Conservation (phyloP, 2,329 filamentous ascomycete species). For the Xylariaceae sp. region DNA sequence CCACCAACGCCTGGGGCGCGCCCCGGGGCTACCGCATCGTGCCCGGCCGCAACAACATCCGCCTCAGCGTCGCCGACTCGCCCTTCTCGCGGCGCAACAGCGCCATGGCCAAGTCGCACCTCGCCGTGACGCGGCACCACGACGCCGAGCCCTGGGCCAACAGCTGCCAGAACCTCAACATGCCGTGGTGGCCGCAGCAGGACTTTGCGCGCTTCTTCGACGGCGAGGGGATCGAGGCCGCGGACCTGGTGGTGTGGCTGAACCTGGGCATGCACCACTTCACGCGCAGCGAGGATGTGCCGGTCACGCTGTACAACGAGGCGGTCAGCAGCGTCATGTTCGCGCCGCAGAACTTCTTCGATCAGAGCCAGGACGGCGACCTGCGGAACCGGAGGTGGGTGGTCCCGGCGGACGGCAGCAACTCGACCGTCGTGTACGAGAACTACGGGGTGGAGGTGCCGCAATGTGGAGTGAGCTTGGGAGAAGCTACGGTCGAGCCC, state of each 20-base stretch:
- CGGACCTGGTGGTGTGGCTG: conserved; percentile 43
- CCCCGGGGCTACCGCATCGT: conserved; percentile 39
- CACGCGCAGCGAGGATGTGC: conserved; percentile 35
- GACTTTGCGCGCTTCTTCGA: conserved; percentile 41
- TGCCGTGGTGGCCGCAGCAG: conserved; percentile 32
- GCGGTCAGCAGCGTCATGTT: conserved; percentile 36
- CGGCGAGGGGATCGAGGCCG: conserved; percentile 36
- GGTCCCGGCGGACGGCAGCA: conserved; percentile 11
- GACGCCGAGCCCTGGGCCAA: conserved; percentile 39
- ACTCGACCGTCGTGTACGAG: background rate
- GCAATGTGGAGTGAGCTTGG: background rate
- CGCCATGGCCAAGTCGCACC: conserved; percentile 32
- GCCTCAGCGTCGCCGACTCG: conserved; percentile 31
- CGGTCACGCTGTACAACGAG: conserved; percentile 31
- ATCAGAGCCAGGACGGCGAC: conserved; percentile 30
- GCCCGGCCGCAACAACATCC: conserved; percentile 29
- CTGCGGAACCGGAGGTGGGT: conserved; percentile 32
- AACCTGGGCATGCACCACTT: conserved; percentile 50
- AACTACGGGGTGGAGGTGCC: background rate
- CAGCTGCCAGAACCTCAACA: conserved; percentile 27
- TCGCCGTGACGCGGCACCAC: conserved; percentile 38
- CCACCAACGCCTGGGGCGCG: conserved; percentile 37
- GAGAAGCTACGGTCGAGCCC: background rate
- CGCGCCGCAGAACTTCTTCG: conserved; percentile 35
- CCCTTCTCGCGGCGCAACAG: conserved; percentile 30